Percentiles rank a stretch among this genome's conserved stretches.
These are phyloP conservation scores for Pseudogymnoascus sp. DNA, from an alignment of 2,329 filamentous ascomycete species.

Conservation along the genomic window DNA sequence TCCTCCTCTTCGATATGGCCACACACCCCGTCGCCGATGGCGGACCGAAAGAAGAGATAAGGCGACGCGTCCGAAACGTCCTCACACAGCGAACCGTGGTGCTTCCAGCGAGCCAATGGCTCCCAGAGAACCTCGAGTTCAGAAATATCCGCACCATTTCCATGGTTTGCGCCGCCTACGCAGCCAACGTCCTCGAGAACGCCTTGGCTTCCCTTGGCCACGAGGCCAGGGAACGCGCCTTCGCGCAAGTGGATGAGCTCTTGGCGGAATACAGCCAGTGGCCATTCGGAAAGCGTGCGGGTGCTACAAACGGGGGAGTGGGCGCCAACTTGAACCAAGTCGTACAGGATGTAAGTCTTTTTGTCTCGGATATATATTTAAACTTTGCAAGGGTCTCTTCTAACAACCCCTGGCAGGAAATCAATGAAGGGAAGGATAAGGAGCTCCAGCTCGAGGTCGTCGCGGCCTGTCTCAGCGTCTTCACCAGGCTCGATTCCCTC, in stretches of 20 bases:
- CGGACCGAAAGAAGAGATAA: conserved; percentile 95
- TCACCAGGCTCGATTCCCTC: conserved; percentile 92
- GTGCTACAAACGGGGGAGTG: conserved; percentile 68
- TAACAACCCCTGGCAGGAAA: conserved; percentile 45
- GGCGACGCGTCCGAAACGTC: conserved; percentile 83
- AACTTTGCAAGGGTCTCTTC: neutral
- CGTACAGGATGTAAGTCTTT: conserved; percentile 59
- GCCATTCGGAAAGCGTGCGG: conserved; percentile 79
- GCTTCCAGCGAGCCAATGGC: conserved; percentile 74
- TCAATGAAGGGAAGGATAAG: conserved; percentile 80
- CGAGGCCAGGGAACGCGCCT: conserved; percentile 87
- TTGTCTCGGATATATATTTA: neutral
- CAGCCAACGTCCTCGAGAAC: conserved; percentile 96
- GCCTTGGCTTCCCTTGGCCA: conserved; percentile 90
- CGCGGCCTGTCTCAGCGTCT: conserved; percentile 92
- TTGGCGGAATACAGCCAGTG: conserved; percentile 95
- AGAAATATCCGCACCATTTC: conserved; percentile 83
- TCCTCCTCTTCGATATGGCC: conserved; percentile 98
- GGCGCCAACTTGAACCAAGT: conserved; percentile 87
- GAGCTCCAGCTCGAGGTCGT: conserved; percentile 94
- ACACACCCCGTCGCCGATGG: conserved; percentile 95
- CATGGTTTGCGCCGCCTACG: conserved; percentile 97
- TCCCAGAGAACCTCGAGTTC: conserved; percentile 91
- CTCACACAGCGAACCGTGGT: conserved; percentile 92
- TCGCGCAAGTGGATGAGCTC: conserved; percentile 93